These are phyloP conservation scores for Parachlorella kessleri DNA, from an alignment of 139 green algal genomes.

Conservation along the genomic window DNA sequence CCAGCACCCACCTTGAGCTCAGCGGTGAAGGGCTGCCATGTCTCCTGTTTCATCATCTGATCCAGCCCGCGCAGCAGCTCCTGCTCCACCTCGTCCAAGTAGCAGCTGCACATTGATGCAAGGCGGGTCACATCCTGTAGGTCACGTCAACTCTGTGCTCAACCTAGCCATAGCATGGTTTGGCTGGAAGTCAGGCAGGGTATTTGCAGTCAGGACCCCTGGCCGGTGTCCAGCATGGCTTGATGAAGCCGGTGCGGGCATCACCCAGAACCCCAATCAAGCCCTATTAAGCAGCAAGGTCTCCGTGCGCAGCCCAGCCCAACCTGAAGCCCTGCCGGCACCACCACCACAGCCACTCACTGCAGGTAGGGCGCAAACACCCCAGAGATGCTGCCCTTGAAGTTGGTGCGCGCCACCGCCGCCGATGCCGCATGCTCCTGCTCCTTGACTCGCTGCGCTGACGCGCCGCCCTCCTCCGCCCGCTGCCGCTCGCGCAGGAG, in stretches of 20 bases:
- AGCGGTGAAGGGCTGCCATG: constrained; percentile 72
- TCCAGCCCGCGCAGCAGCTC: constrained; percentile 76
- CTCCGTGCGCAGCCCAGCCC: too few species aligned
- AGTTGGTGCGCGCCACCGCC: constrained; percentile 56
- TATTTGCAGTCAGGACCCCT: too few species aligned
- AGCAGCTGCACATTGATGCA: constrained; percentile 58
- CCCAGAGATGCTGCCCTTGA: constrained; percentile 74
- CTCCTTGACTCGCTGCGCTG: constrained; percentile 15
- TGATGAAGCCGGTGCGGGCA: too few species aligned
- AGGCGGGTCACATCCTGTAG: too few species aligned
- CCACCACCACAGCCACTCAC: constrained; percentile 16
- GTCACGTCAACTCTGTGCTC: too few species aligned
- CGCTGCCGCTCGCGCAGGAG: constrained; percentile 41
- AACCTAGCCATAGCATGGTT: too few species aligned
- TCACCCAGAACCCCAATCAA: too few species aligned
- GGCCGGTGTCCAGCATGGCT: too few species aligned
- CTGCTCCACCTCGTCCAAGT: constrained; percentile 79
- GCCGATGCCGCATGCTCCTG: constrained; percentile 36
- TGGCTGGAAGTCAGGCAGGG: too few species aligned
- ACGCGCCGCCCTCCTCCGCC: constrained; percentile 2
- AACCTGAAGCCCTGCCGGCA: too few species aligned
- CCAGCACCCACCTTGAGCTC: constrained; percentile 38
- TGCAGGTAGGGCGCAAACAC: constrained; percentile 80
- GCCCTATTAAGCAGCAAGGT: too few species aligned
- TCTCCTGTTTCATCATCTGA: constrained; percentile 78